phyloP scores from a whole-genome alignment of 129 eudicot genomes.

The Arctium lappa region DNA sequence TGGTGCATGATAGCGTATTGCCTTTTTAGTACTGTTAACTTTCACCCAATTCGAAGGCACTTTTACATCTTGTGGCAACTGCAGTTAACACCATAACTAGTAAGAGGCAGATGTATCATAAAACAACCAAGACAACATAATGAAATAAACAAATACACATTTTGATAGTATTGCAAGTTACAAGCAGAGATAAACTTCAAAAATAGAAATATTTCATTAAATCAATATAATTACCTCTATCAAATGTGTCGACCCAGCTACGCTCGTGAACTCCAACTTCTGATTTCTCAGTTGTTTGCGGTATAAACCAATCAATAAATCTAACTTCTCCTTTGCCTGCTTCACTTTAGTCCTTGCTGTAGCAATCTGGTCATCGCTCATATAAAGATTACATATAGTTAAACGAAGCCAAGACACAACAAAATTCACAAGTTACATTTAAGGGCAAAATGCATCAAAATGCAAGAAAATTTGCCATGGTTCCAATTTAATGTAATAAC shows the following conservation, averaged over 20 bases:
- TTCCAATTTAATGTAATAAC: too few relatives aligned
- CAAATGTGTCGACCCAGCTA: slow-evolving; percentile 78
- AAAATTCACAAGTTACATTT: neutral
- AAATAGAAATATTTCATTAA: neutral
- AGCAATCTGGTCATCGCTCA: slow-evolving; percentile 44
- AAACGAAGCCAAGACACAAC: neutral
- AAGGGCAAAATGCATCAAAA: neutral
- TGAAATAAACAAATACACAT: neutral
- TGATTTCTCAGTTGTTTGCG: slow-evolving; percentile 73
- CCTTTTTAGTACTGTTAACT: slow-evolving; percentile 90
- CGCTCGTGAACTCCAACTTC: slow-evolving; percentile 61
- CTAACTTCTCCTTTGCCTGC: slow-evolving; percentile 57
- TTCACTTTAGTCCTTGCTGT: slow-evolving; percentile 53
- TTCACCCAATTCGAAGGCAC: slow-evolving; percentile 94
- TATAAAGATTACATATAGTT: neutral
- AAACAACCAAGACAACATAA: neutral
- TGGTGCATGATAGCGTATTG: slow-evolving; percentile 92
- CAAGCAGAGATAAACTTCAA: neutral
- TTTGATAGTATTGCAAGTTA: neutral
- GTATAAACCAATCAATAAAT: slow-evolving; percentile 47
- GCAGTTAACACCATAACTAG: slow-evolving; percentile 14
- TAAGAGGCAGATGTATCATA: slow-evolving; percentile 6
- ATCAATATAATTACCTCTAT: slow-evolving; percentile 62
- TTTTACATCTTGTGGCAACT: slow-evolving; percentile 66
- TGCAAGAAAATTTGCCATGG: too few relatives aligned